Conservation (phyloP, 805 yeast species). For the Saccharomycodes ludwigii region DNA sequence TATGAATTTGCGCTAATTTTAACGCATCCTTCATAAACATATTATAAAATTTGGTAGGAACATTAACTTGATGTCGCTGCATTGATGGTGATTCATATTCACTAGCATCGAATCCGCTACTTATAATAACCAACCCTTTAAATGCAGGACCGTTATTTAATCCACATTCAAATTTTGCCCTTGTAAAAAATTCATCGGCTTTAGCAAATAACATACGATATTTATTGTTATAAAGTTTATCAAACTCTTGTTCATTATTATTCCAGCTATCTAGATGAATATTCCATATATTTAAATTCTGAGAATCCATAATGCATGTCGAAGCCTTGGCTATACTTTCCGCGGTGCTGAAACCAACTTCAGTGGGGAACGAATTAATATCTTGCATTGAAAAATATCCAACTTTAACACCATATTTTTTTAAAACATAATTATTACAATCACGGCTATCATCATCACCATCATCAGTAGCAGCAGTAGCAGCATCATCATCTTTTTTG, state of each 20-base stretch:
- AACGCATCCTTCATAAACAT: conserved; percentile 62
- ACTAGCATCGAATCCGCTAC: conserved; percentile 84
- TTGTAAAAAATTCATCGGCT: conserved; percentile 52
- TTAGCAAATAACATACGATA: conserved; percentile 51
- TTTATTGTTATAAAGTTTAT: conserved; percentile 43
- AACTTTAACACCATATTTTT: conserved; percentile 37
- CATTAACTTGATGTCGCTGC: conserved; percentile 76
- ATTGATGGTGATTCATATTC: conserved; percentile 72
- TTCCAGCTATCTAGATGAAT: conserved; percentile 62
- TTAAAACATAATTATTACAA: conserved; percentile 35
- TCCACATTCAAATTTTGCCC: conserved; percentile 34
- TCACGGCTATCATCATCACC: conserved; percentile 22
- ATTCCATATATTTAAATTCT: conserved; percentile 73
- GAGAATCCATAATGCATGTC: conserved; percentile 62
- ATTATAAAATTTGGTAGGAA: conserved; percentile 70
- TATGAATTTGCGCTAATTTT: conserved; percentile 50
- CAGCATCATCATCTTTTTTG: conserved; percentile 15
- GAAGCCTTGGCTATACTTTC: conserved; percentile 66
- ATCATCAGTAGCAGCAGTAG: conserved; percentile 18
- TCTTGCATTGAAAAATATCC: conserved; percentile 81
- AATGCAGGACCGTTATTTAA: conserved; percentile 27
- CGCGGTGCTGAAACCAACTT: conserved; percentile 60
- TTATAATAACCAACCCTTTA: conserved; percentile 51
- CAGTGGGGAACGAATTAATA: conserved; percentile 78
- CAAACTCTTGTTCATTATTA: conserved; percentile 47